Base-by-base conservation (phyloP, 2,329 filamentous ascomycete genomes). In the Nakataea oryzae region DNA sequence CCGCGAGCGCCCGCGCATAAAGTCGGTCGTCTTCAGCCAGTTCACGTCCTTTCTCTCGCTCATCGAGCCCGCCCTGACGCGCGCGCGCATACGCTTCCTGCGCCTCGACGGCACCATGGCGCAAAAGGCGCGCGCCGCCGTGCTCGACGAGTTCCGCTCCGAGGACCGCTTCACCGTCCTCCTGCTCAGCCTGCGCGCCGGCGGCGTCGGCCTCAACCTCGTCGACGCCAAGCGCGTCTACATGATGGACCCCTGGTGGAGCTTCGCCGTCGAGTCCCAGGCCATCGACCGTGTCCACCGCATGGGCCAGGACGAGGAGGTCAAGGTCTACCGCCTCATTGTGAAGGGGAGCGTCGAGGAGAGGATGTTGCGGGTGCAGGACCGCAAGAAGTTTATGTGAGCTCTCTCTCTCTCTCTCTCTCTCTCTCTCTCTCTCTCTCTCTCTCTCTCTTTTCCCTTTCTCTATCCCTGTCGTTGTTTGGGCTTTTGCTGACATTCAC, bases 221-320 rank as follows among this genome's bases (percentile, higher is more conserved):
- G 97, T 93, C 0, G 87, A 87, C 67, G 95, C 95, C 7, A 91
- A 88, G 66, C 81, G 90, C 61, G 96, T 99, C 6, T 99, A 89
- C 77, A 96, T 99, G 90, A 97, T 99, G 95, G 95, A 99, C 74
- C 95, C 95, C 0, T 99, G 95, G 95, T 99, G 95, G 95, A 96
- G 90, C 71, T 99, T 93, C 74, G 93, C 95, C 0, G 88, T 97
- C 14, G 95, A 99, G 75, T 91, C 93, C 6, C 95, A 99, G 75
- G 95, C 95, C 11, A 97, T 99, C 70, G 95, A 99, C 76, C 90
- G 95, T 1, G 92, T 99, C 41, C 95, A 99, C 77, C 86, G 95
- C 11, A 97, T 99, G 90, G 95, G 95, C 0, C 95, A 99, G 74
- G 86, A 89, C 59, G 83, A 86, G 21, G 90, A 93, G 69, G 95